phyloP scores from a whole-genome alignment of 2,329 filamentous ascomycete species.

The Cadophora gregata region DNA sequence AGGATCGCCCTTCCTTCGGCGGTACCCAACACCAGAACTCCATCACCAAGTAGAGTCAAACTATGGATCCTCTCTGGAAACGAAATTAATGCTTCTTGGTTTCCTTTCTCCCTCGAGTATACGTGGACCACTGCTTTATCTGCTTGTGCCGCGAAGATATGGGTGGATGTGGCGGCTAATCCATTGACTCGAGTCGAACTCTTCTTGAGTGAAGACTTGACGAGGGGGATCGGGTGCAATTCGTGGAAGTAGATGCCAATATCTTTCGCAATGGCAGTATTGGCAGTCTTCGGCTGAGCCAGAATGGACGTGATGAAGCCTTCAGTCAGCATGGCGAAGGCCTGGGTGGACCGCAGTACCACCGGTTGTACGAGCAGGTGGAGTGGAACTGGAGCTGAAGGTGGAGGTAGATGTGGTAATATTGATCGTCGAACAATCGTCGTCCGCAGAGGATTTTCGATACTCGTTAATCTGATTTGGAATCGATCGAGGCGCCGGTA shows the following conservation, averaged over 20 bases:
- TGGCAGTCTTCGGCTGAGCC: constrained; percentile 63
- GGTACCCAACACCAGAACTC: constrained; percentile 79
- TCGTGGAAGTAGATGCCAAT: constrained; percentile 87
- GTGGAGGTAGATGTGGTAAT: not conserved
- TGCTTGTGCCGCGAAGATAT: constrained; percentile 89
- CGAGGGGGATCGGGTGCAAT: constrained; percentile 76
- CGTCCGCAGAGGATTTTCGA: not conserved
- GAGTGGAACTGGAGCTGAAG: no score
- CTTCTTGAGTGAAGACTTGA: constrained; percentile 87
- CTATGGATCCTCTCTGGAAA: constrained; percentile 88
- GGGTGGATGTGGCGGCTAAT: constrained; percentile 78
- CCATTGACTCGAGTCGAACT: constrained; percentile 81
- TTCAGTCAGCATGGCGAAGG: constrained; percentile 60
- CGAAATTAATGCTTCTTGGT: constrained; percentile 86
- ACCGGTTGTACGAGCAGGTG: not conserved
- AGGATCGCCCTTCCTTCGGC: constrained; percentile 84
- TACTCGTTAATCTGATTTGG: not conserved
- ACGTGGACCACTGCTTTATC: constrained; percentile 94
- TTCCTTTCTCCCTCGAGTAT: constrained; percentile 82
- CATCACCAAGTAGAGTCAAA: constrained; percentile 72
- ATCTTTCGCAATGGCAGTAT: constrained; percentile 73
- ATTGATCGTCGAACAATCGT: not conserved
- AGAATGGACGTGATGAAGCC: constrained; percentile 64
- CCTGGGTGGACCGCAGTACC: not conserved
- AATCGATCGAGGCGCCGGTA: constrained; percentile 4